Base-by-base conservation (phyloP, 192 early-diverging fungal genomes). In the Globomyces pollinis-pini region DNA sequence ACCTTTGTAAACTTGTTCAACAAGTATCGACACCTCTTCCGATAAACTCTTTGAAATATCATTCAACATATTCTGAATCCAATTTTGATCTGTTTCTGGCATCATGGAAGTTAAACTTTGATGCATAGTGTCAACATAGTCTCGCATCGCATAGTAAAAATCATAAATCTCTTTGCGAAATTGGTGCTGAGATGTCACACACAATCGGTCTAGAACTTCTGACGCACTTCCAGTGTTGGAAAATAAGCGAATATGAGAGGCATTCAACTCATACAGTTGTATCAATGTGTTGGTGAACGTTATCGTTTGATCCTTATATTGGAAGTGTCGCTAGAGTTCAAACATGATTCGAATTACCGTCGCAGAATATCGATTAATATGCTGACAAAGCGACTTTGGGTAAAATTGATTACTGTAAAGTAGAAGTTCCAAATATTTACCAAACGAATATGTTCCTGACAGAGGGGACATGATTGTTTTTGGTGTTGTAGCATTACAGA, bases 141-240 rank as follows among this genome's bases (percentile, higher is more conserved):
- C 76, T 51, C 66, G 68, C 59, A 77, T 62, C 7, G 57, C 63
- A 32, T 63, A 69, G 39, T 81, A 81, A 59, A 81, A 81, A 29
- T 60, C 53, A 30, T 64, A 50, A 24, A 81, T 65, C 50, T 81
- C 75, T 7, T 39, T 21, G 70, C 41, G 12, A 23, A n/a, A 5
- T 38, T 53, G 35, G 28, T 54, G 30, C 65, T 53, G 21, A 67
- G 30, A 30, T 52, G 3, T 59, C 61, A 54, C 21, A 60, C 5
- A 18, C 15, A 55, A 55, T 41, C 42, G 26, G 52, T n/a, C n/a
- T 28, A 20, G 18, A 54, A 59, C 38, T 6, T 60, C 60, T 23
- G 41, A 44, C 18, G 62, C 64, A 1, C 60, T 34, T 20, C 11
- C 30, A 55, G 54, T 34, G 1, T 66, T 62, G 2, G 67, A 62